Conservation (phyloP, 176 grass and related monocot genomes). For the Bromus sterilis region DNA sequence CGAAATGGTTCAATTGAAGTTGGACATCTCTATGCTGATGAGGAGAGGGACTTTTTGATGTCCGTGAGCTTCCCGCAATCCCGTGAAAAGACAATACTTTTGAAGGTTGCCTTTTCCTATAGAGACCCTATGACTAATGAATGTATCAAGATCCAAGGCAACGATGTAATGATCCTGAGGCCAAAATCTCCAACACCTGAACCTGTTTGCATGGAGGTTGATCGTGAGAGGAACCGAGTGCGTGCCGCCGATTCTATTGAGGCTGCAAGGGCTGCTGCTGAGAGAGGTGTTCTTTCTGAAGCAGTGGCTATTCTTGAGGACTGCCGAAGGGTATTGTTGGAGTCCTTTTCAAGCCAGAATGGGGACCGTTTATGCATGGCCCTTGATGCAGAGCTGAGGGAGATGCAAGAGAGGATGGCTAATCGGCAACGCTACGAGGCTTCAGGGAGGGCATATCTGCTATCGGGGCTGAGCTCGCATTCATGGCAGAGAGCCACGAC, state of each 20-base stretch:
- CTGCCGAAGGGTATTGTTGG: conserved; percentile 36
- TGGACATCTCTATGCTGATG: conserved; percentile 88
- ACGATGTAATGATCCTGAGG: conserved; percentile 55
- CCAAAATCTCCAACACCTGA: conserved; percentile 25
- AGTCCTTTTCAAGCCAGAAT: conserved; percentile 49
- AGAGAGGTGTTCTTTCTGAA: conserved; percentile 63
- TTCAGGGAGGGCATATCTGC: conserved; percentile 71
- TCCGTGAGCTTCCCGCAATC: conserved; percentile 51
- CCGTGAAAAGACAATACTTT: conserved; percentile 39
- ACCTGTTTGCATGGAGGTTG: conserved; percentile 68
- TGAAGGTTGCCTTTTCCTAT: conserved; percentile 61
- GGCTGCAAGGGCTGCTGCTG: conserved; percentile 65
- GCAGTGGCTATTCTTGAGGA: conserved; percentile 74
- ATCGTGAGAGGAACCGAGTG: conserved; percentile 83
- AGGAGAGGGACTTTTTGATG: conserved; percentile 87
- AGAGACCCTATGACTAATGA: conserved; percentile 65
- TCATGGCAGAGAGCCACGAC: conserved; percentile 89
- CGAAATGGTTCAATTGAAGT: conserved; percentile 61
- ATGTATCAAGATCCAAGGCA: conserved; percentile 35
- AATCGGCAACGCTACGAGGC: conserved; percentile 56
- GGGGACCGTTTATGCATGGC: conserved; percentile 68
- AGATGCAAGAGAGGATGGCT: conserved; percentile 96
- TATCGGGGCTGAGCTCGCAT: conserved; percentile 90
- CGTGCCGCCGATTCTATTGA: conserved; percentile 65
- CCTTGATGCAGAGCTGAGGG: conserved; percentile 78